phyloP scores from a whole-genome alignment of 2,329 filamentous ascomycete genomes.

The Biscogniauxia mediterranea region DNA sequence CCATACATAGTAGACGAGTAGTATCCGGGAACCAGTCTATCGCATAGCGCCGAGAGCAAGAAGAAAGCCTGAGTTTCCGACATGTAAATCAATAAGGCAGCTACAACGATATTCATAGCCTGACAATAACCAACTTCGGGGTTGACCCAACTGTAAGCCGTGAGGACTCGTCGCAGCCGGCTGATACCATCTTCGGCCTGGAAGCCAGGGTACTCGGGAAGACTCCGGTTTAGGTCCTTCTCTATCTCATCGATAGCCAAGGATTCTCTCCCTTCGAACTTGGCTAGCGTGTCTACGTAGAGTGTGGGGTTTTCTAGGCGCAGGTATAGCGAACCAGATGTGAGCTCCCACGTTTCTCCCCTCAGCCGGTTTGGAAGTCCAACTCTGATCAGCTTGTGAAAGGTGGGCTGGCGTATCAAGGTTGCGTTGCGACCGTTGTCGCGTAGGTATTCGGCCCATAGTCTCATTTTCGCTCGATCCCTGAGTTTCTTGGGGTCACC shows the following conservation, averaged over 20 bases:
- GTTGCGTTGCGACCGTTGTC: conserved; percentile 95
- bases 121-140: conserved; percentile 97
- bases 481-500: conserved; percentile 91
- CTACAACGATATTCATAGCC: conserved; percentile 99
- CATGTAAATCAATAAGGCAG: conserved; percentile 97
- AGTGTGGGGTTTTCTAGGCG: conserved; percentile 81
- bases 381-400: conserved; percentile 95
- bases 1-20: conserved; percentile 99
- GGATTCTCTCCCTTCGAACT: conserved; percentile 82
- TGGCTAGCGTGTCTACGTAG: conserved; percentile 79
- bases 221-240: conserved; percentile 92
- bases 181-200: conserved; percentile 95
- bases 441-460: conserved; percentile 95
- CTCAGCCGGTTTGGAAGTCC: conserved; percentile 89
- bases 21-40: conserved; percentile 90
- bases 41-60: conserved; percentile 85
- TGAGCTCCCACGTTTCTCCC: conserved; percentile 94
- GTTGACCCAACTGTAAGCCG: conserved; percentile 97
- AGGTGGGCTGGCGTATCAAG: conserved; percentile 90
- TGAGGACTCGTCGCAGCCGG: conserved; percentile 83
- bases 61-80: conserved; percentile 96
- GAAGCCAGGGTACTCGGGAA: conserved; percentile 96
- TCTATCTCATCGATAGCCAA: conserved; percentile 98
- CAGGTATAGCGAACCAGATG: conserved; percentile 86
- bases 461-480: conserved; percentile 92